A percentile compares a stretch with the other conserved stretches of the same genome.
phyloP scores from a whole-genome alignment of 108 stramenopile species.

The Bacterosira constricta region DNA sequence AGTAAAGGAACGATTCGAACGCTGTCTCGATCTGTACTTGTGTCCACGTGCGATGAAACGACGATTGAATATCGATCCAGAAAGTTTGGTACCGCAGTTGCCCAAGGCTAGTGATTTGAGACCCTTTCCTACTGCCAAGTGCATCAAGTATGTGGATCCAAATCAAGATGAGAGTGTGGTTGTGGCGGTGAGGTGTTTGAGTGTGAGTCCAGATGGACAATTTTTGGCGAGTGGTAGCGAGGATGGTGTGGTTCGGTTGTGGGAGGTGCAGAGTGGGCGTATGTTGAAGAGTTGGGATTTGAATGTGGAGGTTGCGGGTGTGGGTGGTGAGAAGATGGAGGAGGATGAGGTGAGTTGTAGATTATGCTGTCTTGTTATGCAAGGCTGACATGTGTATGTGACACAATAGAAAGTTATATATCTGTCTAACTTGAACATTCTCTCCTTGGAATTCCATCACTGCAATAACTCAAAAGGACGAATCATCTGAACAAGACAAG shows the following conservation, averaged over 20 bases:
- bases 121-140: constrained; percentile 95
- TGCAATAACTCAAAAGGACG: too few relatives aligned
- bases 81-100: constrained; percentile 93
- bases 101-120: constrained; percentile 93
- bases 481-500: constrained; percentile 3
- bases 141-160: constrained; percentile 86
- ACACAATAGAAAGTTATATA: too few relatives aligned
- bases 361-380: too few relatives aligned
- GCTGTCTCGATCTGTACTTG: constrained; percentile 98
- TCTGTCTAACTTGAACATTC: too few relatives aligned
- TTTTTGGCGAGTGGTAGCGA: constrained; percentile 93
- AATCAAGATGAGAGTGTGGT: constrained; percentile 19
- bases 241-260: constrained; percentile 90
- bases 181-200: constrained; percentile 70
- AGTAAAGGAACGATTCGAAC: constrained; percentile 96
- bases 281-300: constrained; percentile 78
- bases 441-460: too few relatives aligned
- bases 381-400: too few relatives aligned
- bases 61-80: constrained; percentile 96
- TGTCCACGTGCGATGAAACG: constrained; percentile 95
- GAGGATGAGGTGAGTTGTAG: constrained; percentile 43
- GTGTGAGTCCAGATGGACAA: constrained; percentile 93
- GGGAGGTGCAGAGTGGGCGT: constrained; percentile 94
- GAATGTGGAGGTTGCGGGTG: constrained; percentile 18
- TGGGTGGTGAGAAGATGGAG: constrained; percentile 18